phyloP scores from a whole-genome alignment of 129 eudicot species.

The Flaveria ramosissima region DNA sequence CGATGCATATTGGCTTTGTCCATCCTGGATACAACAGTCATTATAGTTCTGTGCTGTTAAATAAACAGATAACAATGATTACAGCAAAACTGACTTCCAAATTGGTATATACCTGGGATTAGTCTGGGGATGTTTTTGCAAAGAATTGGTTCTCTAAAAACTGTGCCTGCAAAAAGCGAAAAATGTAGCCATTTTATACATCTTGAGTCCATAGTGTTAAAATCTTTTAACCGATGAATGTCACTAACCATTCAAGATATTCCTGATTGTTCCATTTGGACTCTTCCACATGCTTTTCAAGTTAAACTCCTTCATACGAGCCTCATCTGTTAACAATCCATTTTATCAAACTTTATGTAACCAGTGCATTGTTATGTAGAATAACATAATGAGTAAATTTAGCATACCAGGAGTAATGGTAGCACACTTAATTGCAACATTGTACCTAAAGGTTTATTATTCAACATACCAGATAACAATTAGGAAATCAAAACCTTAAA shows the following conservation, averaged over 20 bases:
- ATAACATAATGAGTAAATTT: background rate
- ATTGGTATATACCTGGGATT: conserved; percentile 59
- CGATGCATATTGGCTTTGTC: conserved; percentile 96
- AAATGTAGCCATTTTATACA: background rate
- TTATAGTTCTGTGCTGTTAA: background rate
- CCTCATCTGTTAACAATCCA: conserved; percentile 41
- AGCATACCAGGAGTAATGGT: conserved; percentile 91
- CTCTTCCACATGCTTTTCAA: conserved; percentile 87
- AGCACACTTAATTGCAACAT: conserved; percentile 97
- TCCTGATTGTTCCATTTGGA: conserved; percentile 91
- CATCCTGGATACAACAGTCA: conserved; percentile 53
- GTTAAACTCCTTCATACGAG: conserved; percentile 66
- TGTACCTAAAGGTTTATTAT: conserved; percentile 57
- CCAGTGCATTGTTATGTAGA: background rate
- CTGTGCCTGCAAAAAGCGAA: conserved; percentile 59
- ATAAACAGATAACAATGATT: background rate
- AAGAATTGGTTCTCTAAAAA: conserved; percentile 89
- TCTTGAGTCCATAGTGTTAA: background rate
- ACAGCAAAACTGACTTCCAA: background rate
- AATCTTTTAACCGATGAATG: background rate
- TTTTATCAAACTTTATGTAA: conserved; percentile 4
- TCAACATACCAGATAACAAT: background rate
- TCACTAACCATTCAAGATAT: conserved; percentile 69
- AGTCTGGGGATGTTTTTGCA: conserved; percentile 86
- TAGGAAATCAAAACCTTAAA: background rate